Evolutionary conservation across 495 filamentous ascomycete species (phyloP).

Genomic region (Glonium stellatum): DNA sequence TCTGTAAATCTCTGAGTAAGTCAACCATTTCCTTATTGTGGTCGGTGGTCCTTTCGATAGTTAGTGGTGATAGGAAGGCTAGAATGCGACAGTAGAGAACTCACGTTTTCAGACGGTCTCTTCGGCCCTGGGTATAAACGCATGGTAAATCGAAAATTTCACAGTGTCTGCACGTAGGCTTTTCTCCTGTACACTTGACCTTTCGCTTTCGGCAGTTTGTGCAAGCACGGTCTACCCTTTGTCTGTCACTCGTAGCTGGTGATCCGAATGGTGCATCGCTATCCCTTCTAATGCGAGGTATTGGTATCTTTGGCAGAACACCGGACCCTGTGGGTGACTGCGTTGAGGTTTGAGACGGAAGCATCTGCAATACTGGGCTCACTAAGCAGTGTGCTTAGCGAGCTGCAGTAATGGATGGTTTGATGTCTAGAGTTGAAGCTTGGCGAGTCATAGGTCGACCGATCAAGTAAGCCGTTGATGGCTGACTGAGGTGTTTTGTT

Average conservation of each 20-base stretch:
- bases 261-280: not conserved
- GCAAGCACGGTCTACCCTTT: constrained; percentile 28
- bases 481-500: too few species aligned
- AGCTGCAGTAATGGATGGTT: too few species aligned
- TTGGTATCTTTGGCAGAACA: constrained; percentile 14
- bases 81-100: not conserved
- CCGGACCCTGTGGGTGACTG: not conserved
- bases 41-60: constrained; percentile 12
- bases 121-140: constrained; percentile 51
- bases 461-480: too few species aligned
- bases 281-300: constrained; percentile 16
- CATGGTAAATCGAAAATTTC: constrained; percentile 45
- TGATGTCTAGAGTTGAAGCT: too few species aligned
- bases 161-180: constrained; percentile 51
- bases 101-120: constrained; percentile 40
- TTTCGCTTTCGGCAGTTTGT: constrained; percentile 39
- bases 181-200: constrained; percentile 53
- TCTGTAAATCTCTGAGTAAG: not conserved
- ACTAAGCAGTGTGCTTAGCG: too few species aligned
- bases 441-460: too few species aligned
- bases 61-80: not conserved
- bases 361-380: not conserved
- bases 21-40: constrained; percentile 16
- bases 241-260: not conserved
- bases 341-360: not conserved